These are phyloP conservation scores for Tubosaeta sp. DNA, from an alignment of 768 basidiomycete genomes.

Conservation along the genomic window DNA sequence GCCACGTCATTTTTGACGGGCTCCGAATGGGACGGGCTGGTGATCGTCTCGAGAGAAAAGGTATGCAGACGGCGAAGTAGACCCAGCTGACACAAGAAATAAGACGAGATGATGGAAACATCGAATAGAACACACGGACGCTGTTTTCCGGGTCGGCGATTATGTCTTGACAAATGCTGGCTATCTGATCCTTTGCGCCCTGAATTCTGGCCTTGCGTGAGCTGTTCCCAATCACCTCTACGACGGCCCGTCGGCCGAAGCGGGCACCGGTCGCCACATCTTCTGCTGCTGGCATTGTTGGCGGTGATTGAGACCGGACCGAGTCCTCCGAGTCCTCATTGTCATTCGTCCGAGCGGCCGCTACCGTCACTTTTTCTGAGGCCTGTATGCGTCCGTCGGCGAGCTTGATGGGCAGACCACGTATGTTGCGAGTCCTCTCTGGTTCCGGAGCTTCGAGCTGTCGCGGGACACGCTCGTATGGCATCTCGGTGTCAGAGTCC, in stretches of 20 bases:
- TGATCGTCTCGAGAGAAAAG: conserved; percentile 76
- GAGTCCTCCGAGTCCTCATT: conserved; percentile 34
- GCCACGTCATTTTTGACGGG: conserved; percentile 74
- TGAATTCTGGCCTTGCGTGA: conserved; percentile 66
- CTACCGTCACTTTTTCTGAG: conserved; percentile 36
- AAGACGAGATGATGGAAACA: conserved; percentile 7
- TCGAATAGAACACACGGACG: conserved; percentile 44
- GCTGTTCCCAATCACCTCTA: conserved; percentile 62
- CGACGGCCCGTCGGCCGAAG: conserved; percentile 79
- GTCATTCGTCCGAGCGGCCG: conserved; percentile 18
- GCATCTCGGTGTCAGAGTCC: conserved; percentile 65
- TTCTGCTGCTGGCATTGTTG: conserved; percentile 40
- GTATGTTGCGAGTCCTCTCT: conserved; percentile 47
- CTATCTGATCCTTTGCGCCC: conserved; percentile 91
- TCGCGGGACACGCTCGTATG: conserved; percentile 65
- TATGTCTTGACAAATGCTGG: conserved; percentile 89
- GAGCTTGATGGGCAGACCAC: conserved; percentile 82
- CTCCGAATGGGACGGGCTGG: conserved; percentile 61
- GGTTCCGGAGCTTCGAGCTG: conserved; percentile 43
- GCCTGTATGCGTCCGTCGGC: conserved; percentile 72
- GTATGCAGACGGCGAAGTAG: conserved; percentile 84
- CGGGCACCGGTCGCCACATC: conserved; percentile 81
- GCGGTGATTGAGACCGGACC: conserved; percentile 28
- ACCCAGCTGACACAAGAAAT: conserved; percentile 56
- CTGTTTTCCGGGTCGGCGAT: conserved; percentile 93